phyloP scores from a whole-genome alignment of 2,329 filamentous ascomycete genomes.

The Botryotinia convoluta region DNA sequence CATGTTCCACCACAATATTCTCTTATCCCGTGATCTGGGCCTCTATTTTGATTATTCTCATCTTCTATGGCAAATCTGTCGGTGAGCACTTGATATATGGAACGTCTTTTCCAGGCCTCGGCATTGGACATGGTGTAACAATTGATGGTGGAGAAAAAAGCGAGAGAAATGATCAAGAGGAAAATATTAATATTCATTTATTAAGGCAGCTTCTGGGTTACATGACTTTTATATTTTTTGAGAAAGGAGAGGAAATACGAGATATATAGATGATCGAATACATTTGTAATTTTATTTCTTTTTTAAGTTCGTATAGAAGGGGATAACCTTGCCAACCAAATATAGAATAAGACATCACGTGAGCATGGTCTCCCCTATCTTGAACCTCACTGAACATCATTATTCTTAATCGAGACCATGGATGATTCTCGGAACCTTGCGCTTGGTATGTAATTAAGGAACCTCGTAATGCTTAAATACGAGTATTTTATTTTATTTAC shows the following conservation, averaged over 20 bases:
- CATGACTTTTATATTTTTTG: background rate
- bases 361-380: background rate
- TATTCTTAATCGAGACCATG: background rate
- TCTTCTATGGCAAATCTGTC: slow-evolving; percentile 41
- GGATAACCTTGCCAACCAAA: background rate
- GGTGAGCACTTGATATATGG: slow-evolving; percentile 44
- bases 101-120: slow-evolving; percentile 37
- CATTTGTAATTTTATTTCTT: background rate
- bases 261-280: background rate
- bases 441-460: background rate
- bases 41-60: slow-evolving; percentile 17
- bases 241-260: background rate
- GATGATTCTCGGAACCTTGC: background rate
- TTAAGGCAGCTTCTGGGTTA: background rate
- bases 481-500: background rate
- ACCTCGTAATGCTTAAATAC: background rate
- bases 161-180: background rate
- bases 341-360: background rate
- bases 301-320: background rate
- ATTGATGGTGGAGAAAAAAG: background rate
- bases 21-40: background rate
- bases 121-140: slow-evolving; percentile 15
- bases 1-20: slow-evolving; percentile 48
- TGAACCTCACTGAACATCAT: background rate
- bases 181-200: background rate